Evolutionary conservation across 73 alveolate species (phyloP).

Genomic region (Blepharisma stoltei): DNA sequence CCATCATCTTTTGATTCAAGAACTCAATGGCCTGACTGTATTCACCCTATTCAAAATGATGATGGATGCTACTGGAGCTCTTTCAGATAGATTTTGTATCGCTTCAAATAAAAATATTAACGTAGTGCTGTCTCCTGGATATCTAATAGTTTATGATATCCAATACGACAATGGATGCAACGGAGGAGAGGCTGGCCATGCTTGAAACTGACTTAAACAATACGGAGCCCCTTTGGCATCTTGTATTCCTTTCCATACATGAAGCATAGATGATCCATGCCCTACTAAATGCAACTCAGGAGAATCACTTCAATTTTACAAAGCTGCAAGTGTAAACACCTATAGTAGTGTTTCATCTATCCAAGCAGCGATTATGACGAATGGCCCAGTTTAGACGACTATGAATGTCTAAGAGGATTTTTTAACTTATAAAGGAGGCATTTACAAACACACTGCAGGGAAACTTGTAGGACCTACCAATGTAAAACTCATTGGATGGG

Average conservation of each 20-base stretch:
- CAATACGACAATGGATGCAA: conserved; percentile 68
- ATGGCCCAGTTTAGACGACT: conserved; percentile 28
- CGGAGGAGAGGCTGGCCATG: too few species aligned
- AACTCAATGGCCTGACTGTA: conserved; percentile 49
- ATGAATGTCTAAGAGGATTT: conserved; percentile 80
- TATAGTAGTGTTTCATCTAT: too few species aligned
- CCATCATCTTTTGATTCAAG: conserved; percentile 48
- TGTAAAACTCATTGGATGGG: conserved; percentile 75
- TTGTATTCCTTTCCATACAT: too few species aligned
- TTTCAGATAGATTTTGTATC: conserved; percentile 92
- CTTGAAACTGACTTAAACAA: conserved; percentile 33
- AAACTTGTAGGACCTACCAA: conserved; percentile 74
- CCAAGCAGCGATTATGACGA: too few species aligned
- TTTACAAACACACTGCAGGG: conserved; percentile 71
- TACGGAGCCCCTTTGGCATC: too few species aligned
- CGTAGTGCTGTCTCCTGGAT: conserved; percentile 48
- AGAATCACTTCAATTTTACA: too few species aligned
- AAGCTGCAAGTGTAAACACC: too few species aligned
- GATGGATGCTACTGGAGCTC: conserved; percentile 83
- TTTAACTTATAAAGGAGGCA: conserved; percentile 65
- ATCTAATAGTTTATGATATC: conserved; percentile 54
- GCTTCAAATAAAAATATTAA: conserved; percentile 41
- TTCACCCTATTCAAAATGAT: conserved; percentile 62
- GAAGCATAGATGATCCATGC: too few species aligned
- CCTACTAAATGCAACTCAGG: too few species aligned